Conservation (phyloP, 2,329 filamentous ascomycete species). For the Monosporascus sp. region DNA sequence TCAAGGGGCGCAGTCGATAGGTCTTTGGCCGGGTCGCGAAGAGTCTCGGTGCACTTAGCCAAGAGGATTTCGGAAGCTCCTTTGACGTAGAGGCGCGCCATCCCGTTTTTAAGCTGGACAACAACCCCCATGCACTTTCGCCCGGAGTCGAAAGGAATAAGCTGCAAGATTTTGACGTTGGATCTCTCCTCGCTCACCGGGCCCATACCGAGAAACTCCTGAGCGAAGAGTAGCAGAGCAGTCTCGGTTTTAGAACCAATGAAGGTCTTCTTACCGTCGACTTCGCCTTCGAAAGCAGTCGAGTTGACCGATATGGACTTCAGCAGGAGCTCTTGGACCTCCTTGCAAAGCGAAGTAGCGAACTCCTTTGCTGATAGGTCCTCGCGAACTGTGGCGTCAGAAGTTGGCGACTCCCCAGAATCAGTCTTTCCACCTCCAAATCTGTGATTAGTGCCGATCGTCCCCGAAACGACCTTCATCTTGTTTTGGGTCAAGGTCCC, state of each 20-base stretch:
- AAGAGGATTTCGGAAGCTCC: conserved; percentile 63
- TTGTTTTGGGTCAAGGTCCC: conserved; percentile 64
- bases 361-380: conserved; percentile 43
- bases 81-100: conserved; percentile 55
- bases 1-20: conserved; percentile 39
- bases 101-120: conserved; percentile 44
- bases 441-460: conserved; percentile 49
- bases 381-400: conserved; percentile 5
- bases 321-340: conserved; percentile 48
- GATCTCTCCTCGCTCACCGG: conserved; percentile 60
- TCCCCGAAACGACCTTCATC: conserved; percentile 61
- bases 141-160: conserved; percentile 71
- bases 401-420: conserved; percentile 10
- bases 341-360: conserved; percentile 37
- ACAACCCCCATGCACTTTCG: conserved; percentile 68
- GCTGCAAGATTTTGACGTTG: conserved; percentile 53
- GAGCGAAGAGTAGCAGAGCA: conserved; percentile 65
- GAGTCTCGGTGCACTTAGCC: conserved; percentile 46
- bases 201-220: conserved; percentile 62
- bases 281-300: conserved; percentile 70
- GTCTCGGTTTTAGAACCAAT: conserved; percentile 77
- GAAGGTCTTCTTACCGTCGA: conserved; percentile 60
- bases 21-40: conserved; percentile 44
- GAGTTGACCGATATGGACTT: conserved; percentile 63
- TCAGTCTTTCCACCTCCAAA: conserved; percentile 40